Conservation (phyloP, 352 stramenopile genomes). For the Pythium phragmiticola region DNA sequence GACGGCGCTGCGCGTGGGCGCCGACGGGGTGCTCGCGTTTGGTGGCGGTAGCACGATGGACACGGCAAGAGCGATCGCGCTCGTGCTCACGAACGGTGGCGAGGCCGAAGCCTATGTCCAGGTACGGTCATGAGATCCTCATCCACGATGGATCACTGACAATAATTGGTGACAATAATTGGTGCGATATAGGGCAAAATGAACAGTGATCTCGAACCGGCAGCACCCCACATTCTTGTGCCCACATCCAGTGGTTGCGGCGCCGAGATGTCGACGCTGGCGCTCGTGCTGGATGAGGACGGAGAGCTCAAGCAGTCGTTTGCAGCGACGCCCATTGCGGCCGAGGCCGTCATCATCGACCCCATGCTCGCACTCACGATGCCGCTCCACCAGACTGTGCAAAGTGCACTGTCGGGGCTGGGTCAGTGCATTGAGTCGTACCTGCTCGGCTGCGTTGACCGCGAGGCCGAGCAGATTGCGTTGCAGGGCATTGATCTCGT, state of each 20-base stretch:
- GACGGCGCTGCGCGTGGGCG: constrained; percentile 57
- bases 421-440: constrained; percentile 79
- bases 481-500: constrained; percentile 63
- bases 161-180: too few relatives aligned
- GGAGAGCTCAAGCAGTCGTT: constrained; percentile 60
- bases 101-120: constrained; percentile 35
- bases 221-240: constrained; percentile 51
- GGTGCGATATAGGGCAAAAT: constrained; percentile 13
- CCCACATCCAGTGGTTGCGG: constrained; percentile 59
- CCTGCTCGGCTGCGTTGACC: constrained; percentile 46
- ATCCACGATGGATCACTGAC: background rate
- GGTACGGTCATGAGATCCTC: background rate
- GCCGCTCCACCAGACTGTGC: constrained; percentile 47
- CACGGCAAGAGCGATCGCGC: constrained; percentile 51
- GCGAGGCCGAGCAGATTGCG: constrained; percentile 41
- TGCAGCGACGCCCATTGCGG: constrained; percentile 37
- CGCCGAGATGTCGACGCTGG: constrained; percentile 48
- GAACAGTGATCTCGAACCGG: constrained; percentile 22
- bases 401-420: constrained; percentile 60
- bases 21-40: constrained; percentile 68
- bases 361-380: constrained; percentile 65
- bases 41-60: constrained; percentile 67
- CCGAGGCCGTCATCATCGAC: constrained; percentile 63
- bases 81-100: constrained; percentile 50
- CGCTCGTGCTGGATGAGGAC: constrained; percentile 66